Conservation (phyloP, 768 basidiomycete species). For the Mycena albidolilacea region DNA sequence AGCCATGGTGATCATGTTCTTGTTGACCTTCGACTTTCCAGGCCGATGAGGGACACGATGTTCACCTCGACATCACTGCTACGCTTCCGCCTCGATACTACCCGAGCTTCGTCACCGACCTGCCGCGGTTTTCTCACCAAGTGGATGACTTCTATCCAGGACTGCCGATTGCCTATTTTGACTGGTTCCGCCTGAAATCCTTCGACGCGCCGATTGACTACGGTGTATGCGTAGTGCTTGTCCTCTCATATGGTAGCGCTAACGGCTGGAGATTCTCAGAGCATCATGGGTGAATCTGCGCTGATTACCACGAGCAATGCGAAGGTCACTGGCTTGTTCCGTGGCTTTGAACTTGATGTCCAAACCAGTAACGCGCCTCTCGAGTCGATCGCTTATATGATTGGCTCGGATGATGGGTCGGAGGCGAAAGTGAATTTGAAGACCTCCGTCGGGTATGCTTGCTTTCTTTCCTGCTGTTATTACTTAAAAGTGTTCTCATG, state of each 20-base stretch:
- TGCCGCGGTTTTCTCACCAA: slow-evolving; percentile 9
- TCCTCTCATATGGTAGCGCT: background rate
- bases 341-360: slow-evolving; percentile 10
- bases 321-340: slow-evolving; percentile 9
- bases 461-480: slow-evolving; percentile 6
- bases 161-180: slow-evolving; percentile 8
- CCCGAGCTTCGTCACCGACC: slow-evolving; percentile 8
- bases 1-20: slow-evolving; percentile 1
- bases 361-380: slow-evolving; percentile 6
- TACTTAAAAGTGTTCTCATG: slow-evolving; percentile 4
- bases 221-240: slow-evolving; percentile 7
- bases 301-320: slow-evolving; percentile 9
- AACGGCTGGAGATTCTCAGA: slow-evolving; percentile 6
- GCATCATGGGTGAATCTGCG: slow-evolving; percentile 7
- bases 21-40: slow-evolving; percentile 6
- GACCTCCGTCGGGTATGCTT: slow-evolving; percentile 10
- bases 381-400: slow-evolving; percentile 4
- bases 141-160: slow-evolving; percentile 11
- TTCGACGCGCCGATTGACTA: slow-evolving; percentile 4
- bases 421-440: slow-evolving; percentile 10
- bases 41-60: slow-evolving; percentile 6
- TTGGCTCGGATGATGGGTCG: slow-evolving; percentile 5
- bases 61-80: slow-evolving; percentile 6
- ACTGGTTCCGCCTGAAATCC: slow-evolving; percentile 10
- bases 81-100: slow-evolving; percentile 7